Evolutionary conservation across 2,329 filamentous ascomycete species (phyloP).

Genomic region (Amauroascus verrucosus): DNA sequence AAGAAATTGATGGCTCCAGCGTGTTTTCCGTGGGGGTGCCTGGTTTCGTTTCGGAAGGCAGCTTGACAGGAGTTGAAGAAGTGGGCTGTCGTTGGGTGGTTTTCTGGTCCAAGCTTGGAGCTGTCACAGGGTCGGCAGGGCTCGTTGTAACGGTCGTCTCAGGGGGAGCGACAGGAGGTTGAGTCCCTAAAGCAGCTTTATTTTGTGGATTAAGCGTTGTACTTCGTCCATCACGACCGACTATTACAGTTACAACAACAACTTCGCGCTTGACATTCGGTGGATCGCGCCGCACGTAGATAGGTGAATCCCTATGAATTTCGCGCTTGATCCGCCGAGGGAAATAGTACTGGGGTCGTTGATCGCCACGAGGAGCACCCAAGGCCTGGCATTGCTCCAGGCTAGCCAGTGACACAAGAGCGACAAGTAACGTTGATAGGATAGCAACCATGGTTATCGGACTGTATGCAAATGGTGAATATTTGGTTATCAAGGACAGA

Average conservation of each 20-base stretch:
- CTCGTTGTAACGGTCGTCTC: neutral
- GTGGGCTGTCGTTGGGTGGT: neutral
- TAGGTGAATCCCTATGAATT: constrained; percentile 5
- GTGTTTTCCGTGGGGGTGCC: neutral
- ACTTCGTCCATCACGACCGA: constrained; percentile 10
- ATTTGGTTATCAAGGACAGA: neutral
- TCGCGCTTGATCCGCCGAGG: constrained; percentile 25
- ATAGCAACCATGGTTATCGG: constrained; percentile 23
- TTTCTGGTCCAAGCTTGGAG: neutral
- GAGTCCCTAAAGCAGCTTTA: neutral
- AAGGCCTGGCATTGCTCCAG: constrained; percentile 27
- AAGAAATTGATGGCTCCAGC: neutral
- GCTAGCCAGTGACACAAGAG: constrained; percentile 27
- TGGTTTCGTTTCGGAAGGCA: neutral
- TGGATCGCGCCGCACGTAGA: constrained; percentile 8
- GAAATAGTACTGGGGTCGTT: constrained; percentile 30
- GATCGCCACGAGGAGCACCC: constrained; percentile 20
- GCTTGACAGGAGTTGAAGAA: neutral
- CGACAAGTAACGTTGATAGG: constrained; percentile 24
- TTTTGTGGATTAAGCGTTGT: constrained; percentile 5
- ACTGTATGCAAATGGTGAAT: constrained; percentile 12
- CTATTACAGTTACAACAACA: constrained; percentile 14
- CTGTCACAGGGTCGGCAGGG: neutral
- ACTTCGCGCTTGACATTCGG: constrained; percentile 8
- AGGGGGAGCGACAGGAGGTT: neutral